phyloP scores from a whole-genome alignment of 2,329 filamentous ascomycete genomes.

The Colletotrichum sp. region DNA sequence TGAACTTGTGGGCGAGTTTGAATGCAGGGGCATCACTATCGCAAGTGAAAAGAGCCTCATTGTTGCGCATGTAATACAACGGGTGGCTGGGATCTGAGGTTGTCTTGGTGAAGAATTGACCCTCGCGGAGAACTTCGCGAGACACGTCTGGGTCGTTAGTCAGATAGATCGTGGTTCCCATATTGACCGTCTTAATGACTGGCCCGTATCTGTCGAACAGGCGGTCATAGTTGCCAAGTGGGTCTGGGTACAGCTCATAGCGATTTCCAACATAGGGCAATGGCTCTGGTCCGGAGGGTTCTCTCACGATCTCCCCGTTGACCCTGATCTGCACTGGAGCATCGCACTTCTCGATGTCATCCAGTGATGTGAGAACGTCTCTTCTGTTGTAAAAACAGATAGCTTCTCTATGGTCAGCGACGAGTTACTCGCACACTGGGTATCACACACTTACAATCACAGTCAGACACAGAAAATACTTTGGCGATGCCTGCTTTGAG shows the following conservation, averaged over 20 bases:
- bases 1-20: neutral
- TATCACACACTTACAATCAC: neutral
- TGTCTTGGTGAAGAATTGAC: neutral
- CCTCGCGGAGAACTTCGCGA: neutral
- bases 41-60: neutral
- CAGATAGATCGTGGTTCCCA: neutral
- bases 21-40: neutral
- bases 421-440: too few species aligned
- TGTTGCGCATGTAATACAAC: constrained; percentile 7
- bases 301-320: neutral
- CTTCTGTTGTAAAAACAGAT: neutral
- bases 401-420: neutral
- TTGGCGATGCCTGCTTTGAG: neutral
- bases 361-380: neutral
- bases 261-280: neutral
- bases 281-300: neutral
- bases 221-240: constrained; percentile 3
- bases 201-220: neutral
- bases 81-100: neutral
- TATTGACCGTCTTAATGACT: constrained; percentile 3
- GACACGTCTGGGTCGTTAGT: constrained; percentile 8
- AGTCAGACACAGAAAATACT: neutral
- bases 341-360: neutral
- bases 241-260: constrained; percentile 5
- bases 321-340: neutral